These are phyloP conservation scores for Ceraceosorus guamensis DNA, from an alignment of 1,284 basidiomycete species.

Conservation along the genomic window DNA sequence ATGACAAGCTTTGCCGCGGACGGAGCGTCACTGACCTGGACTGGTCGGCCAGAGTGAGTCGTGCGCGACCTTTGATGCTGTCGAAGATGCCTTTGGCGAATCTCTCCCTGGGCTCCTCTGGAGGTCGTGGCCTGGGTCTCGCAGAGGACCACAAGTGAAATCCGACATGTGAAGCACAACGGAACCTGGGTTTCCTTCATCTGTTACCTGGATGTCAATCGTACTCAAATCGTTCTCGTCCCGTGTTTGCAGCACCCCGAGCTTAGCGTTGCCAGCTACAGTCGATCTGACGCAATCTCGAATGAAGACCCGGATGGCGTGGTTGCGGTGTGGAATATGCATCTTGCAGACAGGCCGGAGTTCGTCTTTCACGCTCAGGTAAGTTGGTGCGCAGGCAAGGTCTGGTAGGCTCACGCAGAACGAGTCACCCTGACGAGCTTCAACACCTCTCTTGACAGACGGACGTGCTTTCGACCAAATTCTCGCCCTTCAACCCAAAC, in stretches of 20 bases:
- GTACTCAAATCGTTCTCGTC: not conserved
- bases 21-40: constrained; percentile 90
- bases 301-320: constrained; percentile 69
- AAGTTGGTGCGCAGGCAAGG: not conserved
- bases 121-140: too few species aligned
- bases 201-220: too few species aligned
- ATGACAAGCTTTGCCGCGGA: constrained; percentile 55
- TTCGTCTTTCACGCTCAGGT: constrained; percentile 97
- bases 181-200: too few species aligned
- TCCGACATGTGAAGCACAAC: too few species aligned
- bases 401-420: not conserved
- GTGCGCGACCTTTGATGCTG: not conserved
- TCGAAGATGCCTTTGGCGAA: not conserved
- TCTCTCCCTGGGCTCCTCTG: too few species aligned
- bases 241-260: constrained; percentile 70
- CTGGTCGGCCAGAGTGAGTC: constrained; percentile 83
- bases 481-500: constrained; percentile 96
- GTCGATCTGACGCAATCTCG: constrained; percentile 79
- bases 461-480: constrained; percentile 88
- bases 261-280: constrained; percentile 87
- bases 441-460: constrained; percentile 56
- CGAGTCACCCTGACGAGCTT: not conserved
- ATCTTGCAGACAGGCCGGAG: constrained; percentile 86
- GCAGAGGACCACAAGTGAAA: not conserved
- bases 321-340: constrained; percentile 94